Conservation (phyloP, 2,329 filamentous ascomycete genomes). For the Ascocoryne sarcoides region DNA sequence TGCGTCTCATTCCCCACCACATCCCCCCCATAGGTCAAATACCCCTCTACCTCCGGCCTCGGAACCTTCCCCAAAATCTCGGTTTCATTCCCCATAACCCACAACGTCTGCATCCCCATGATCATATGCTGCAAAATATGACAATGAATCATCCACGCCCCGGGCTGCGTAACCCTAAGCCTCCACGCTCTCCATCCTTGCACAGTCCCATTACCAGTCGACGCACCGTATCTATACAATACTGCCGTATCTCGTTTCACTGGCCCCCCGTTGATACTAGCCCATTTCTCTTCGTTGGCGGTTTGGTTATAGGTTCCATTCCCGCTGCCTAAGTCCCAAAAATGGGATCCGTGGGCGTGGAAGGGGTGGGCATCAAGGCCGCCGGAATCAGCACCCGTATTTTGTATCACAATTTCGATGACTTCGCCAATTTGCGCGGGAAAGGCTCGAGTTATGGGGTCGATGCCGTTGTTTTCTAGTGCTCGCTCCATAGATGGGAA, state of each 20-base stretch:
- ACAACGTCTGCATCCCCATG: conserved; percentile 34
- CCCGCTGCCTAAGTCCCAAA: conserved; percentile 36
- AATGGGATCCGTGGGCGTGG: conserved; percentile 37
- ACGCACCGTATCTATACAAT: conserved; percentile 36
- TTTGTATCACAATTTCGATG: conserved; percentile 37
- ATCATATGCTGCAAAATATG: conserved; percentile 41
- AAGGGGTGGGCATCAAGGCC: conserved; percentile 37
- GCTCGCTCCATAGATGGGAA: conserved; percentile 37
- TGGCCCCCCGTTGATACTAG: conserved; percentile 8
- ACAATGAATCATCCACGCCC: conserved; percentile 43
- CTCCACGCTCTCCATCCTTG: conserved; percentile 44
- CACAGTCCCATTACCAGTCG: conserved; percentile 27
- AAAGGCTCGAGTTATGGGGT: conserved; percentile 33
- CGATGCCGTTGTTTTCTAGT: conserved; percentile 33
- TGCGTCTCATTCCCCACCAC: conserved; percentile 25
- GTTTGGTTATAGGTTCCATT: conserved; percentile 35
- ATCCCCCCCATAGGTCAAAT: conserved; percentile 27
- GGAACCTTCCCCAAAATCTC: conserved; percentile 19
- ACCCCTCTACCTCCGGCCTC: conserved; percentile 24
- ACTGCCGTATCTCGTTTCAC: conserved; percentile 33
- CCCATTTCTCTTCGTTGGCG: conserved; percentile 33
- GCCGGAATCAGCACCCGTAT: conserved; percentile 29
- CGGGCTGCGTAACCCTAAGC: conserved; percentile 36
- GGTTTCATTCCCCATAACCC: conserved; percentile 29
- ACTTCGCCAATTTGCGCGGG: conserved; percentile 39